Percentiles rank a stretch among this genome's conserved stretches.
These are phyloP conservation scores for Candida silvatica DNA, from an alignment of 805 yeast genomes.

Conservation along the genomic window DNA sequence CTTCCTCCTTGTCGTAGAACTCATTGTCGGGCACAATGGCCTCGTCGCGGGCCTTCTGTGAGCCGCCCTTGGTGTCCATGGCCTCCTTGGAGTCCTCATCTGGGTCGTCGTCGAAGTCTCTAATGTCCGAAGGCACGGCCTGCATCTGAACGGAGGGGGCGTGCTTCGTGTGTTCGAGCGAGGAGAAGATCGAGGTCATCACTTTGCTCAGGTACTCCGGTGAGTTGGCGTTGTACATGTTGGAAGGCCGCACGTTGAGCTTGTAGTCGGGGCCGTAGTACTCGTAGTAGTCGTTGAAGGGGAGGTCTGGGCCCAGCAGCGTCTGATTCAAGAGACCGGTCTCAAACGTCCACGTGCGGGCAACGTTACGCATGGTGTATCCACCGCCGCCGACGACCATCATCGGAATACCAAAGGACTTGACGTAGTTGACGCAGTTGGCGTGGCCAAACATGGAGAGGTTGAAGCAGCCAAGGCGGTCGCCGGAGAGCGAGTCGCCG, in stretches of 20 bases:
- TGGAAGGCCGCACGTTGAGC: constrained; percentile 88
- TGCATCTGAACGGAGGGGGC: constrained; percentile 97
- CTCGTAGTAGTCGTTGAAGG: constrained; percentile 94
- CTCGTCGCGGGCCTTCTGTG: constrained; percentile 75
- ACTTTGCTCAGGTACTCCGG: constrained; percentile 88
- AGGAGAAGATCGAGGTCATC: constrained; percentile 63
- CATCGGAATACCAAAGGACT: constrained; percentile 79
- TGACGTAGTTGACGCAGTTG: constrained; percentile 85
- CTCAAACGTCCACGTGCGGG: constrained; percentile 92
- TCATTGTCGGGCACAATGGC: constrained; percentile 66
- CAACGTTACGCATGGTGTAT: constrained; percentile 94
- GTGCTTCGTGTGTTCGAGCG: constrained; percentile 82
- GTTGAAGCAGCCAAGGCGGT: constrained; percentile 92
- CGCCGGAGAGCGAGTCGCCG: constrained; percentile 95
- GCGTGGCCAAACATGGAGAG: constrained; percentile 93
- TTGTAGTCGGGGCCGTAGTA: constrained; percentile 96
- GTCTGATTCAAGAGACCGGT: constrained; percentile 82
- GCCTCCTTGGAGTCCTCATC: constrained; percentile 78
- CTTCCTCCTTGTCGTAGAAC: constrained; percentile 60
- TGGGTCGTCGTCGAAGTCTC: constrained; percentile 69
- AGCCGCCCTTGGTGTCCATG: constrained; percentile 86
- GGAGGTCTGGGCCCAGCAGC: constrained; percentile 65
- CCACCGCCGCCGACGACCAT: constrained; percentile 98
- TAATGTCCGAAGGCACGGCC: constrained; percentile 81
- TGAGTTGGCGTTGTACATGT: constrained; percentile 93